Evolutionary conservation across 2,329 filamentous ascomycete species (phyloP).

Genomic region (Lecanicillium sp.): DNA sequence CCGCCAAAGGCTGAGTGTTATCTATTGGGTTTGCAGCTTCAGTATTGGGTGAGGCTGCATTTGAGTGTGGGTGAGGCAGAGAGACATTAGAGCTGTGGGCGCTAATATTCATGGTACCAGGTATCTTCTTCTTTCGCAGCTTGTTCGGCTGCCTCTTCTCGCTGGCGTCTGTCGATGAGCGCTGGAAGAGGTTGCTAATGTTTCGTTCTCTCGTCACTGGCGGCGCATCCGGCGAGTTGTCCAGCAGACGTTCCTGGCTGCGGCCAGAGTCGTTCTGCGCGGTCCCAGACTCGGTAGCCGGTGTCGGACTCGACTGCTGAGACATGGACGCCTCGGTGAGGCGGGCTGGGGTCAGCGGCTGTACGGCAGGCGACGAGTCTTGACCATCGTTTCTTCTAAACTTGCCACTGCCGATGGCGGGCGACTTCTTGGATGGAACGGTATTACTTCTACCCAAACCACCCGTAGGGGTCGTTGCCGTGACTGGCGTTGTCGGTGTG

Average conservation of each 20-base stretch:
- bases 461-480: constrained; percentile 46
- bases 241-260: constrained; percentile 42
- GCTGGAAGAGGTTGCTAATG: constrained; percentile 62
- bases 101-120: constrained; percentile 71
- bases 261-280: constrained; percentile 22
- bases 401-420: constrained; percentile 59
- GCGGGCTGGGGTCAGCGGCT: constrained; percentile 28
- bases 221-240: constrained; percentile 30
- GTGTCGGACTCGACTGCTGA: neutral
- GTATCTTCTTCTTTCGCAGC: constrained; percentile 76
- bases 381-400: constrained; percentile 42
- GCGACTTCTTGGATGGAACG: constrained; percentile 82
- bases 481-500: constrained; percentile 58
- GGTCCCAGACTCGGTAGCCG: neutral
- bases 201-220: constrained; percentile 60
- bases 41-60: constrained; percentile 35
- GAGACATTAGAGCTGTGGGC: constrained; percentile 87
- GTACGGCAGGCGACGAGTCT: constrained; percentile 24
- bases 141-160: constrained; percentile 79
- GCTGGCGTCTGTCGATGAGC: constrained; percentile 51
- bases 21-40: constrained; percentile 43
- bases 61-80: constrained; percentile 39
- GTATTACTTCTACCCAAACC: constrained; percentile 71
- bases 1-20: constrained; percentile 11
- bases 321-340: constrained; percentile 12